A percentile compares a stretch with the other conserved stretches of the same genome.
Evolutionary conservation across 495 filamentous ascomycete species (phyloP).

Genomic region (Penicillium turbatum): DNA sequence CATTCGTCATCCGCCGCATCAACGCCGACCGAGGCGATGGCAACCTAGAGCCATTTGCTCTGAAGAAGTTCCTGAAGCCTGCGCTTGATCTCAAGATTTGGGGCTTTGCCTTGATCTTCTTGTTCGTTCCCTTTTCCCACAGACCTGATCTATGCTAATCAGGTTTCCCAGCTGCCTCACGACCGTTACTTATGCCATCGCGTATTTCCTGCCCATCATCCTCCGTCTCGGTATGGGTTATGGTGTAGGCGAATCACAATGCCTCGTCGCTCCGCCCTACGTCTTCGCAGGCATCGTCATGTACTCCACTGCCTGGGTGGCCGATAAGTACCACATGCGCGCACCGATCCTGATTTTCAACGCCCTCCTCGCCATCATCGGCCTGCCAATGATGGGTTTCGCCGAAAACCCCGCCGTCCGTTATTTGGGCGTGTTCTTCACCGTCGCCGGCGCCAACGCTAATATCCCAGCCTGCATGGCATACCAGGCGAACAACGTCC

Average conservation of each 20-base stretch:
- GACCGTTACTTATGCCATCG: slow-evolving; percentile 59
- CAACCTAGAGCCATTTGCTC: slow-evolving; percentile 44
- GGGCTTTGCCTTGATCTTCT: slow-evolving; percentile 57
- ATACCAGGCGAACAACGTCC: slow-evolving; percentile 64
- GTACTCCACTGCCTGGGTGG: slow-evolving; percentile 47
- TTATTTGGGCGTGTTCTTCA: slow-evolving; percentile 63
- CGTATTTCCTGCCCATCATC: slow-evolving; percentile 66
- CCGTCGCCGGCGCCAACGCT: slow-evolving; percentile 55
- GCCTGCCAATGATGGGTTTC: slow-evolving; percentile 54
- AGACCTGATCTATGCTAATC: not conserved
- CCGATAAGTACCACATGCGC: slow-evolving; percentile 54
- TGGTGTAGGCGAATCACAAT: slow-evolving; percentile 51
- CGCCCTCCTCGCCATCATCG: slow-evolving; percentile 44
- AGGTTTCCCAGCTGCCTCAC: slow-evolving; percentile 40
- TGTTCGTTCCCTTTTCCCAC: slow-evolving; percentile 24
- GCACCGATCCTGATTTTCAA: slow-evolving; percentile 57
- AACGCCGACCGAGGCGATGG: slow-evolving; percentile 56
- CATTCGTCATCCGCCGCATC: slow-evolving; percentile 56
- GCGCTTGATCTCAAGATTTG: slow-evolving; percentile 57
- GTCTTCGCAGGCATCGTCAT: slow-evolving; percentile 57
- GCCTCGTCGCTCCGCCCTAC: slow-evolving; percentile 61
- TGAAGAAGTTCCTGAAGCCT: slow-evolving; percentile 46
- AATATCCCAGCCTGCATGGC: slow-evolving; percentile 57
- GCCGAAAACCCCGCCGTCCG: slow-evolving; percentile 43
- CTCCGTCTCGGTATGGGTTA: slow-evolving; percentile 56